A percentile compares a stretch with the other conserved stretches of the same genome.
Evolutionary conservation across 139 green algal genomes (phyloP).

Genomic region (Penium margaritaceum): DNA sequence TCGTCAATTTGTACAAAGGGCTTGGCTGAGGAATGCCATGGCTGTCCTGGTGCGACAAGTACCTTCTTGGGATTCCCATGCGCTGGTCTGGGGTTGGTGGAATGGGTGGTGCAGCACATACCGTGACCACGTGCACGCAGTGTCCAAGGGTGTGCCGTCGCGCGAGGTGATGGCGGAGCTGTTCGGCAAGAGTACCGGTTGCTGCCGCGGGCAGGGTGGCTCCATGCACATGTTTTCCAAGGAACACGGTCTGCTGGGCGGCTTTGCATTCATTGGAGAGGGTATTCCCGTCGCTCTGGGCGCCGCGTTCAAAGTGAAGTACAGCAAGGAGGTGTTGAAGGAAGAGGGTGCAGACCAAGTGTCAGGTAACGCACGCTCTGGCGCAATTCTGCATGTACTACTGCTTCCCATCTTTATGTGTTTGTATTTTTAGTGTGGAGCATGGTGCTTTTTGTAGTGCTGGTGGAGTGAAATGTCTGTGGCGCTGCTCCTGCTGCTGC

Average conservation of each 20-base stretch:
- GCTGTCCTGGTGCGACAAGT: no score
- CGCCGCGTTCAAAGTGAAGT: constrained; percentile 82
- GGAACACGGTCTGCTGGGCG: constrained; percentile 81
- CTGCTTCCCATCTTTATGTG: no score
- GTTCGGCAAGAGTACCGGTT: constrained; percentile 94
- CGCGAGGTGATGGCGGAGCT: constrained; percentile 91
- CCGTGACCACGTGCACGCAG: constrained; percentile 93
- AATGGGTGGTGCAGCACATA: constrained; percentile 97
- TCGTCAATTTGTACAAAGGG: no score
- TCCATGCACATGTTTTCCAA: constrained; percentile 97
- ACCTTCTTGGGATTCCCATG: no score
- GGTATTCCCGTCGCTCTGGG: constrained; percentile 91
- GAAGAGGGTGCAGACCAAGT: constrained; percentile 68
- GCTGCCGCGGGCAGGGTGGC: constrained; percentile 86
- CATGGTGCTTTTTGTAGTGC: no score
- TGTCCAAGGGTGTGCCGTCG: constrained; percentile 76
- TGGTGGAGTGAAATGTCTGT: no score
- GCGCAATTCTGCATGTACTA: no score
- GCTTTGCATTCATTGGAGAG: constrained; percentile 96
- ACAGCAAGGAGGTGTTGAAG: constrained; percentile 71
- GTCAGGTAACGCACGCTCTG: no score
- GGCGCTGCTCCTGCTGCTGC: no score
- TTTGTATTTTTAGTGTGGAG: no score
- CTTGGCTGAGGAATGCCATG: no score
- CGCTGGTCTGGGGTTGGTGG: no score